Conservation (phyloP, 2,329 filamentous ascomycete species). For the Phialophora chinensis region DNA sequence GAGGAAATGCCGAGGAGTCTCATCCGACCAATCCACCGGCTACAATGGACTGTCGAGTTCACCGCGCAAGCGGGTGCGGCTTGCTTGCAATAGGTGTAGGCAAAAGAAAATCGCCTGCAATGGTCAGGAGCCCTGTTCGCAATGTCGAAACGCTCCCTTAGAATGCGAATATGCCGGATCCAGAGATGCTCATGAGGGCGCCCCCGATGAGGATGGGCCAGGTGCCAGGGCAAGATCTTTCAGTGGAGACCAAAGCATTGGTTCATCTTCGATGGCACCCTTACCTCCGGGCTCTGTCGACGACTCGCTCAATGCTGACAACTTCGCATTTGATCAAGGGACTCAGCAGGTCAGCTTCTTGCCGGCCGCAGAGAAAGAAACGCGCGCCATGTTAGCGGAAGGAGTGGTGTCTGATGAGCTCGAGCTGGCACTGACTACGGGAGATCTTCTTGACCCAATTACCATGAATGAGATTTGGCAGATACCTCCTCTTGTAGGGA, state of each 20-base stretch:
- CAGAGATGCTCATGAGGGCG: not conserved
- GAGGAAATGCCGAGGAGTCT: constrained; percentile 22
- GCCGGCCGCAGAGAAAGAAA: not conserved
- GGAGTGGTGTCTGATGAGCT: not conserved
- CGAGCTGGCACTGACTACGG: constrained; percentile 14
- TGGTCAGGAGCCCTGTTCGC: constrained; percentile 38
- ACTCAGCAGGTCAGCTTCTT: not conserved
- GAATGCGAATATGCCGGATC: constrained; percentile 17
- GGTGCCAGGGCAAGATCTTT: not conserved
- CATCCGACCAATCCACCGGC: constrained; percentile 7
- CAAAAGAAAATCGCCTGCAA: constrained; percentile 40
- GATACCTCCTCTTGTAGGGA: constrained; percentile 20
- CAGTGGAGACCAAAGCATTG: not conserved
- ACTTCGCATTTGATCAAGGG: not conserved
- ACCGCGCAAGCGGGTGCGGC: constrained; percentile 35
- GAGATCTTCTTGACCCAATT: constrained; percentile 11
- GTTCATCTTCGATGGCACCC: not conserved
- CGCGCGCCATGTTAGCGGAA: not conserved
- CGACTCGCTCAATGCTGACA: not conserved
- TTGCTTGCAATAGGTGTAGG: constrained; percentile 39
- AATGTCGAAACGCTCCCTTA: constrained; percentile 16
- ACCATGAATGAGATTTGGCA: constrained; percentile 29
- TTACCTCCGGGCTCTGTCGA: not conserved
- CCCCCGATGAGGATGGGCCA: not conserved
- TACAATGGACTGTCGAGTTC: constrained; percentile 3